Evolutionary conservation across 2,329 filamentous ascomycete genomes (phyloP).

Genomic region (Monosporascus sp.): DNA sequence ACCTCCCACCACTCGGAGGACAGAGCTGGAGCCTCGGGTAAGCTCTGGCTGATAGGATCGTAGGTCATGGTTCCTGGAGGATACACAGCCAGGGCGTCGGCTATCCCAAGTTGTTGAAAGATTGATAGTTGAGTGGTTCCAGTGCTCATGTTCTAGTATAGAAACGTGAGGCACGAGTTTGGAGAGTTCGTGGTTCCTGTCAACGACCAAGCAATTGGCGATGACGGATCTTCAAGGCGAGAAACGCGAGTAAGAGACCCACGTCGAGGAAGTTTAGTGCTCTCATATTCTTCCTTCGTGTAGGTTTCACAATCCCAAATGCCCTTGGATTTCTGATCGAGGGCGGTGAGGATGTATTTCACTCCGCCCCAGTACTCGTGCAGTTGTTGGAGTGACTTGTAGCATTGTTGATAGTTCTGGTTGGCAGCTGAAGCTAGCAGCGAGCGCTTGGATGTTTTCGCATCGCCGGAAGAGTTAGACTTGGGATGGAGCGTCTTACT

Average conservation of each 20-base stretch:
- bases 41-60: slow-evolving; percentile 52
- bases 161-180: slow-evolving; percentile 74
- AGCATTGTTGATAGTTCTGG: slow-evolving; percentile 82
- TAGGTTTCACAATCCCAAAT: slow-evolving; percentile 72
- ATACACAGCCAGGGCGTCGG: slow-evolving; percentile 37
- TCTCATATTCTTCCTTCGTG: slow-evolving; percentile 71
- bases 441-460: slow-evolving; percentile 57
- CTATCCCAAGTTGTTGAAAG: slow-evolving; percentile 10
- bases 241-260: slow-evolving; percentile 36
- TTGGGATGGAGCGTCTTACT: slow-evolving; percentile 26
- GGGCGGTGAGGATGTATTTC: slow-evolving; percentile 78
- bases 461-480: slow-evolving; percentile 10
- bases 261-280: slow-evolving; percentile 52
- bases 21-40: slow-evolving; percentile 44
- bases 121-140: slow-evolving; percentile 9
- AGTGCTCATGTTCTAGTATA: slow-evolving; percentile 57
- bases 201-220: slow-evolving; percentile 69
- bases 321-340: slow-evolving; percentile 84
- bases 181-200: slow-evolving; percentile 83
- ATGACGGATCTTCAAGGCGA: slow-evolving; percentile 38
- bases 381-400: slow-evolving; percentile 76
- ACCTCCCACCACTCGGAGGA: too few species aligned
- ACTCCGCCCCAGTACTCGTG: slow-evolving; percentile 82
- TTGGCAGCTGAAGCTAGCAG: slow-evolving; percentile 75
- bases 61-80: slow-evolving; percentile 56